Evolutionary conservation across 768 basidiomycete species (phyloP), one percentile per base, ranked within the genome.

Genomic region (Pleurotus tuoliensis): DNA sequence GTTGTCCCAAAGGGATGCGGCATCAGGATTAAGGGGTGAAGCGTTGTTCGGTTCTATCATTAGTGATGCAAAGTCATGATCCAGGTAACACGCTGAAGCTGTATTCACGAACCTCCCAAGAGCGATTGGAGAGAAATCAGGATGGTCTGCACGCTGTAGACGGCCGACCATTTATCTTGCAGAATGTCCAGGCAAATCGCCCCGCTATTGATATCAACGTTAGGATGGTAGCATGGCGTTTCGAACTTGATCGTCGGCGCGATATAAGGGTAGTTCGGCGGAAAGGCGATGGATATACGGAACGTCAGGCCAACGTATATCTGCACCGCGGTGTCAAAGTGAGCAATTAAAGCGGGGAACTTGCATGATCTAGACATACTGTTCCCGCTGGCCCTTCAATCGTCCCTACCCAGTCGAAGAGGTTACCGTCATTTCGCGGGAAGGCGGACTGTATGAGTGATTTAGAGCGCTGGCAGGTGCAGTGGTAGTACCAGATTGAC

Each of bases 81-180:
- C 20, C 11, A 44, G 5, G 12, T 27, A 7, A 18, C 12, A 27
- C 24, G 24, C 37, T 39, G 57, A 25, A 55, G 49, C n/a, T 56
- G 16, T 50, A 13, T 39, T n/a, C n/a, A 71, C 82, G 39, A 63
- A 92, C 92, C 92, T 63, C 93, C 93, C 47, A 96, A 79, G 38
- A 96, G 74, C 8, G 89, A 92, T 66, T 96, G 94, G 56, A 96
- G 70, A 11, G 93, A 94, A 7, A 95, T 73, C 16, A 96, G 80
- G 41, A 96, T 89, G 0, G 92, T 94, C 61, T 93, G 90, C 37
- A 94, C 93, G 58, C 90, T 92, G 69, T 95, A 93, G 1, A 94
- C 88, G 5, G 94, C 92, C 3, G 90, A 92, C 94, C 93, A 95
- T 66, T 94, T 91, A 71, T 94, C 92, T 89, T 92, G 59, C 46